Conservation (phyloP, 805 yeast genomes). For the Komagataella kurtzmanii region DNA sequence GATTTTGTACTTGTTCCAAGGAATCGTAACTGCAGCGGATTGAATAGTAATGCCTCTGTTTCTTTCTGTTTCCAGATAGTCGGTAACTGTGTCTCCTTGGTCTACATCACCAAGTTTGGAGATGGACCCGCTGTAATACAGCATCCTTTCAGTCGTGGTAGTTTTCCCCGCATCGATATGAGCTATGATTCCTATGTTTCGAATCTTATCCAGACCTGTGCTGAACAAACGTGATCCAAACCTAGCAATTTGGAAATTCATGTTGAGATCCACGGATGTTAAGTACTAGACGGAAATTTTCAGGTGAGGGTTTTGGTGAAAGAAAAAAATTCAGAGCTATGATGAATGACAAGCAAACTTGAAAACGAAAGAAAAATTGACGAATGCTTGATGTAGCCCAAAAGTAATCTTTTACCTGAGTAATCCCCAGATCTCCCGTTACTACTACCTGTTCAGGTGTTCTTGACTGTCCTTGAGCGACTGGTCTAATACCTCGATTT, state of each 20-base stretch:
- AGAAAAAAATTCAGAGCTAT: not conserved
- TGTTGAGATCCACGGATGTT: not conserved
- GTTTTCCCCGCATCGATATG: constrained; percentile 99
- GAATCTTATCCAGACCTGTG: constrained; percentile 19
- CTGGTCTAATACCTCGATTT: not conserved
- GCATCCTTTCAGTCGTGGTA: constrained; percentile 92
- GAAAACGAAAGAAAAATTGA: not conserved
- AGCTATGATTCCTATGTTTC: constrained; percentile 96
- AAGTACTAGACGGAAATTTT: not conserved
- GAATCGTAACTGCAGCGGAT: constrained; percentile 86
- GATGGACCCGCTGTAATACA: constrained; percentile 78
- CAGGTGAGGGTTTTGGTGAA: not conserved
- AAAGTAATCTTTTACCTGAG: no score
- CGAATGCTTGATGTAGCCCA: no score
- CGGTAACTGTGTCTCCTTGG: constrained; percentile 94
- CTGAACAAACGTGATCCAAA: not conserved
- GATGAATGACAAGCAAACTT: no score
- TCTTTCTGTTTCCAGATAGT: constrained; percentile 79
- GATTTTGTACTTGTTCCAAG: constrained; percentile 63
- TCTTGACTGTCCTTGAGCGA: not conserved
- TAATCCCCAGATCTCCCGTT: no score
- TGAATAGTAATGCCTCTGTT: constrained; percentile 93
- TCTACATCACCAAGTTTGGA: constrained; percentile 83
- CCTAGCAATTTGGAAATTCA: not conserved
- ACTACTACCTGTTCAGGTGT: not conserved